Conservation (phyloP, 192 early-diverging fungal species). For the Podila clonocystis region DNA sequence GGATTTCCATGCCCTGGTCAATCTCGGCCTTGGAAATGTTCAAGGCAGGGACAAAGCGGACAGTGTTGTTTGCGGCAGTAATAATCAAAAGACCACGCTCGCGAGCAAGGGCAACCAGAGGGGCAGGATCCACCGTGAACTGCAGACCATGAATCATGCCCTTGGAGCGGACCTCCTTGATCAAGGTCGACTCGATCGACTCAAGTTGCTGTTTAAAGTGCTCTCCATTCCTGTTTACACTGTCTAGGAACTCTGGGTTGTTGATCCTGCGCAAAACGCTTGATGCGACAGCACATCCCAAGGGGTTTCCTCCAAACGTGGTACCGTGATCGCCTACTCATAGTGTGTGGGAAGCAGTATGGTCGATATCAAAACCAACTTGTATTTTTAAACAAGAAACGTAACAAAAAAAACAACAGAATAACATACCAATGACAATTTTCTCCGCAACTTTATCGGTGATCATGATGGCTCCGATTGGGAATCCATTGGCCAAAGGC, state of each 20-base stretch:
- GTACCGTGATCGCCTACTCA: constrained; percentile 93
- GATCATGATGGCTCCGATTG: constrained; percentile 93
- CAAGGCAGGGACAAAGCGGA: constrained; percentile 94
- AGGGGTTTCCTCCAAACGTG: constrained; percentile 96
- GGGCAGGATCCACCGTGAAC: constrained; percentile 74
- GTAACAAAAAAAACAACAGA: neutral
- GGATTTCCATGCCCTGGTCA: constrained; percentile 75
- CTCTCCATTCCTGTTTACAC: constrained; percentile 73
- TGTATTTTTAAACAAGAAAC: no score
- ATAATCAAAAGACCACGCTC: constrained; percentile 91
- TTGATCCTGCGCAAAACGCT: constrained; percentile 77
- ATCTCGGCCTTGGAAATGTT: constrained; percentile 82
- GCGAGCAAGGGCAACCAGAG: constrained; percentile 77
- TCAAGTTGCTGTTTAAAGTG: constrained; percentile 66
- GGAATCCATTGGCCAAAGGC: constrained; percentile 96
- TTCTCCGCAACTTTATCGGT: constrained; percentile 79
- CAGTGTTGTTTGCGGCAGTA: constrained; percentile 85
- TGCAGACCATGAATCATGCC: constrained; percentile 92
- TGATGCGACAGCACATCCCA: constrained; percentile 88
- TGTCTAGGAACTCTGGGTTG: constrained; percentile 74
- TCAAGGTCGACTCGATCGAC: constrained; percentile 58
- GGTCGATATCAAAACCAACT: no score
- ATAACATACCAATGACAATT: constrained; percentile 72
- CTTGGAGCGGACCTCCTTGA: constrained; percentile 83
- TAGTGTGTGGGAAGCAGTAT: no score